Conservation (phyloP, 2,329 filamentous ascomycete genomes). For the Davidsoniella australis region DNA sequence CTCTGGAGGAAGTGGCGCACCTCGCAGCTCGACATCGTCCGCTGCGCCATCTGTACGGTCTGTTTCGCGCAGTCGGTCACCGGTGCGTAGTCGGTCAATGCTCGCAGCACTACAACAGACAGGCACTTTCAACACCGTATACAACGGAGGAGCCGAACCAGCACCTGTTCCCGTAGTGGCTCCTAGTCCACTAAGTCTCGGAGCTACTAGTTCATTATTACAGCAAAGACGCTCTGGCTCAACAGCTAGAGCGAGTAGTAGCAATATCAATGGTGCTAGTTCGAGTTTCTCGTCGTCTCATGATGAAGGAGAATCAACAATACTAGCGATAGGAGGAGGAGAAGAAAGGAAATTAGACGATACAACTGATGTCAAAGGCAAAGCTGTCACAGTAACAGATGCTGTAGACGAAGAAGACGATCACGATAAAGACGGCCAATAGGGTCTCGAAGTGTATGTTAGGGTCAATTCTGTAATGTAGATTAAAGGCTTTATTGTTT, state of each 20-base stretch:
- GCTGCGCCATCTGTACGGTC: constrained; percentile 11
- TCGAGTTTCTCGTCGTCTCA: too few relatives aligned
- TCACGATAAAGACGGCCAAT: too few relatives aligned
- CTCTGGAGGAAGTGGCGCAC: neutral
- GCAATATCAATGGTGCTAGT: neutral
- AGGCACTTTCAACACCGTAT: constrained; percentile 9
- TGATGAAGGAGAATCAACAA: too few relatives aligned
- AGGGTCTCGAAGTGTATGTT: too few relatives aligned
- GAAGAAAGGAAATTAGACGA: constrained; percentile 5
- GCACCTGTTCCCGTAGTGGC: constrained; percentile 6
- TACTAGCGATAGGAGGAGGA: constrained; percentile 8
- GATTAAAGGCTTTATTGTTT: too few relatives aligned
- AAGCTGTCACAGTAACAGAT: constrained; percentile 31
- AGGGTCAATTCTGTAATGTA: too few relatives aligned
- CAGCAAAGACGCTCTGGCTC: constrained; percentile 11
- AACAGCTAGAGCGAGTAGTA: constrained; percentile 8
- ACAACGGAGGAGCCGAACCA: constrained; percentile 1
- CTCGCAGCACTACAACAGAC: constrained; percentile 13
- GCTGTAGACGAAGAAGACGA: constrained; percentile 6
- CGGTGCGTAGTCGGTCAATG: constrained; percentile 9
- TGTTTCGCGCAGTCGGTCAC: constrained; percentile 8
- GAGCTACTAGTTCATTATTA: constrained; percentile 8
- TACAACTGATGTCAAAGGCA: constrained; percentile 22
- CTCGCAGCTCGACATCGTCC: constrained; percentile 12
- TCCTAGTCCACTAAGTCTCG: constrained; percentile 7